phyloP scores from a whole-genome alignment of 1,139 yeast species.

The Debaryomyces sp. region DNA sequence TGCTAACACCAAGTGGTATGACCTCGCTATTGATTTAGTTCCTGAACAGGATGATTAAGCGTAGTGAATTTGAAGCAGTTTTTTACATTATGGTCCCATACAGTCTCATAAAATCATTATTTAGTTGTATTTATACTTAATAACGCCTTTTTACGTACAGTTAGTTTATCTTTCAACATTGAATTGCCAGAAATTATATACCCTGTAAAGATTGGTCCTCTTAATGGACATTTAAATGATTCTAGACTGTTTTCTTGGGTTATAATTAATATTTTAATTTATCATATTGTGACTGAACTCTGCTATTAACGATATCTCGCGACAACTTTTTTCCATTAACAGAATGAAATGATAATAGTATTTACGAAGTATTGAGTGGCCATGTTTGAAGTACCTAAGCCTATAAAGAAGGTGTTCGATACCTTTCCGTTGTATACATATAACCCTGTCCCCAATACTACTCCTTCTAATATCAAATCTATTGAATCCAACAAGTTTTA shows the following conservation, averaged over 20 bases:
- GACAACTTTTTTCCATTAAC: background rate
- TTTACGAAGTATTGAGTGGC: background rate
- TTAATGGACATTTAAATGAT: background rate
- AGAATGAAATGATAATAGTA: background rate
- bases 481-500: constrained; percentile 18
- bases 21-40: constrained; percentile 61
- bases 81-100: background rate
- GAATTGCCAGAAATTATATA: background rate
- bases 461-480: constrained; percentile 17
- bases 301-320: background rate
- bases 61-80: background rate
- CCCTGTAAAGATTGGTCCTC: background rate
- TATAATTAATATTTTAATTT: too few species aligned
- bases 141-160: background rate
- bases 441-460: constrained; percentile 28
- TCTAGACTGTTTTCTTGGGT: too few species aligned
- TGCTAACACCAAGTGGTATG: constrained; percentile 69
- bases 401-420: constrained; percentile 48
- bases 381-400: constrained; percentile 38
- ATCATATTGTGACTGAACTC: background rate
- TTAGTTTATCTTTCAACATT: background rate
- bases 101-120: background rate
- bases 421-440: constrained; percentile 48
- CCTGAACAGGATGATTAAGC: constrained; percentile 53
- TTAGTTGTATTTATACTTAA: background rate